Evolutionary conservation across 179 eudicot genomes (phyloP), one percentile per base, ranked within the genome.

Genomic region (Silene vulgaris): DNA sequence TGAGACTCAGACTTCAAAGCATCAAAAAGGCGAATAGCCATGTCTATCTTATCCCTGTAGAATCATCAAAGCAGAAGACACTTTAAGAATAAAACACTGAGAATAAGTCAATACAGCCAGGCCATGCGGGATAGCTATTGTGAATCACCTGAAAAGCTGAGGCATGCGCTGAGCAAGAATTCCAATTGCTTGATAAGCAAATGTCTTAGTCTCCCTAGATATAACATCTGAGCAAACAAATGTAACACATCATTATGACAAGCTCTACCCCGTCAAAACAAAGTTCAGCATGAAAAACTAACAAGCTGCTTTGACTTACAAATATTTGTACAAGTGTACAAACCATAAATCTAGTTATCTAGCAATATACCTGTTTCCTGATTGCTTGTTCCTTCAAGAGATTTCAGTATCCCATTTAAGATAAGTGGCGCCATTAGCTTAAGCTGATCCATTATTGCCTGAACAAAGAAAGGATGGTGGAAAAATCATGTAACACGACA

Each of bases 341-440:
- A 69, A 32, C 48, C 30, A 45, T 61, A 16, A 72, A 50, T n/a
- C 59, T 52, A 52, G 17, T 4, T 13, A 52, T 76, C 23, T 23
- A 1, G 40, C 29, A 64, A 35, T 54, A 62, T 48, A 92, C 98
- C 98, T 85, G 97, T 78, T 80, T 90, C 97, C 16, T 77, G 84
- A 75, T 78, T 72, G 65, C 88, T 83, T 71, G 79, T 75, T 79
- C 84, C 83, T 73, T 92, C 96, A 64, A 94, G 92, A 54, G 98
- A 92, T 82, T 89, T 94, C 80, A 89, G 63, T 82, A 92, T 89
- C 66, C 96, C 98, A 82, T 74, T 85, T 71, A 92, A 83, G 63
- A 94, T 89, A 76, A 94, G 86, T 73, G 98, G 98, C 52, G 96
- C 97, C 98, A 92, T 94, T 35, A 94, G 86, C 85, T 85, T 92